phyloP scores from a whole-genome alignment of 1,284 basidiomycete species.

The Ceratorhiza oryzae-sativae region DNA sequence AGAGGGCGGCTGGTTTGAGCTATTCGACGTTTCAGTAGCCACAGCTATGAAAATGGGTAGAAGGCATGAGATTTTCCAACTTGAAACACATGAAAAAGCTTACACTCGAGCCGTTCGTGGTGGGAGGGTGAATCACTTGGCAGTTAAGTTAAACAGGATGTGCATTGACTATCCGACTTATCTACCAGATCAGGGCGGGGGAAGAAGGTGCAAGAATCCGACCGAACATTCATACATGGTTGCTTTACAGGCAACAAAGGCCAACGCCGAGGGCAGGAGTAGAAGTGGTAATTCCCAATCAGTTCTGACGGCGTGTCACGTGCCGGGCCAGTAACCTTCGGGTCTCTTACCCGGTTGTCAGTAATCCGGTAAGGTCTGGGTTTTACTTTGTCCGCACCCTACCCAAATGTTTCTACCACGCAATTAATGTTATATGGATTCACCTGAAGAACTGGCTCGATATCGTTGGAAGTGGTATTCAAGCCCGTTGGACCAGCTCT shows the following conservation, averaged over 20 bases:
- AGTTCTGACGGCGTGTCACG: not conserved
- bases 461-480: too few relatives aligned
- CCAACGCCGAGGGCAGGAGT: not conserved
- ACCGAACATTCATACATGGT: not conserved
- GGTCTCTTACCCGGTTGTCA: slow-evolving; percentile 5
- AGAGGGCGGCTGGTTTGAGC: too few relatives aligned
- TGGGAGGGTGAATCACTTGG: not conserved
- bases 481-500: too few relatives aligned
- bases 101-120: not conserved
- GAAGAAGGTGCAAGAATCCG: not conserved
- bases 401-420: too few relatives aligned
- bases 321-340: not conserved
- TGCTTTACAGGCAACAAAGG: not conserved
- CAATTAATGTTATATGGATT: too few relatives aligned
- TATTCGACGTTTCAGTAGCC: not conserved
- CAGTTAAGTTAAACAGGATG: not conserved
- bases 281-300: not conserved
- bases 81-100: not conserved
- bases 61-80: not conserved
- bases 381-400: slow-evolving; percentile 1
- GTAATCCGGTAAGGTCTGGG: not conserved
- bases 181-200: not conserved
- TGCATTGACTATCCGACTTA: not conserved
- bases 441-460: too few relatives aligned
- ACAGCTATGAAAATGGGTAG: not conserved